These are phyloP conservation scores for Lepidium didymum DNA, from an alignment of 345 rosid species.

Conservation along the genomic window DNA sequence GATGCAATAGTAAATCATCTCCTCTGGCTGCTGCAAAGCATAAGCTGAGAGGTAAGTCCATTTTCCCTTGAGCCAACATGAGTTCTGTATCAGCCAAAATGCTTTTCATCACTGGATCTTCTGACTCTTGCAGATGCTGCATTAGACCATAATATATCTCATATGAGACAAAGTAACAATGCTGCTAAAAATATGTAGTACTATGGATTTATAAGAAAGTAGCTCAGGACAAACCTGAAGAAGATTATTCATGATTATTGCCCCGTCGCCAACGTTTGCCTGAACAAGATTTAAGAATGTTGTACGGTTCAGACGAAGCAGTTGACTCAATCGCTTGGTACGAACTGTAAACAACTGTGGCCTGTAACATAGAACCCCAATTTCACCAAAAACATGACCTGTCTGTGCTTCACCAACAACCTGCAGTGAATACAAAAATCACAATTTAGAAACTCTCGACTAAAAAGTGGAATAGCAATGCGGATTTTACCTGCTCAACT, in stretches of 20 bases:
- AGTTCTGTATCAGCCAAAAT: slow-evolving; percentile 60
- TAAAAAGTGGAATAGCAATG: not conserved
- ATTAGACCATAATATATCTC: slow-evolving; percentile 9
- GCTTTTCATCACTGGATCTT: slow-evolving; percentile 53
- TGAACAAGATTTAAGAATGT: slow-evolving; percentile 57
- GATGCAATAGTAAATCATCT: slow-evolving; percentile 68
- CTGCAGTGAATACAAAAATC: slow-evolving; percentile 28
- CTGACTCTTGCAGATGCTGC: slow-evolving; percentile 68
- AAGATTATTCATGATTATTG: slow-evolving; percentile 80
- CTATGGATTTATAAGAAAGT: not conserved
- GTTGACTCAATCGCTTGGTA: slow-evolving; percentile 72
- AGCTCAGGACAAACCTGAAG: slow-evolving; percentile 54
- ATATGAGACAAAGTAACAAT: not conserved
- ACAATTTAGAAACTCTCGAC: not conserved
- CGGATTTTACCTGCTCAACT: slow-evolving; percentile 52
- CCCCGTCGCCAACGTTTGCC: slow-evolving; percentile 81
- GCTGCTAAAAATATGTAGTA: not conserved
- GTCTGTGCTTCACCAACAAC: slow-evolving; percentile 55
- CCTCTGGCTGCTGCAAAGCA: slow-evolving; percentile 79
- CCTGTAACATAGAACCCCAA: slow-evolving; percentile 74
- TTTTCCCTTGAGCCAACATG: slow-evolving; percentile 70
- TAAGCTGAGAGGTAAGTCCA: slow-evolving; percentile 73
- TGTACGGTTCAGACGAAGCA: slow-evolving; percentile 77
- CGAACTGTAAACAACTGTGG: slow-evolving; percentile 81
- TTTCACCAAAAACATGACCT: slow-evolving; percentile 85